Evolutionary conservation across 257 asterid genomes (phyloP).

Genomic region (Echites panduratus): DNA sequence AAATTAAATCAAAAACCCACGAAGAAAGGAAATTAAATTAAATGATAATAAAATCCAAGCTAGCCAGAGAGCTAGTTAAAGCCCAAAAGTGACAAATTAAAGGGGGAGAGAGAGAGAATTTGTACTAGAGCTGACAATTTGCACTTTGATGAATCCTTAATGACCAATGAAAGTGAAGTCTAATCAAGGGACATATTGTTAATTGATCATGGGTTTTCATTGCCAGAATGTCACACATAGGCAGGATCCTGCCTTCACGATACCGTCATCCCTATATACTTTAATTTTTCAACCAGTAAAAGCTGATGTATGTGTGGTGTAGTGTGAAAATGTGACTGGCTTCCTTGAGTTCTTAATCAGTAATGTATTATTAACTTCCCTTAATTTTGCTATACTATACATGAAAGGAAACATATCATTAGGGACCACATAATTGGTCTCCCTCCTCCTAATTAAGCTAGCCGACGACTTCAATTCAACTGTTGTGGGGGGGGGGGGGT

Average conservation of each 20-base stretch:
- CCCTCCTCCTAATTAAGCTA: slow-evolving; percentile 25
- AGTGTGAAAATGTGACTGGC: too few species aligned
- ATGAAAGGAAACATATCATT: slow-evolving; percentile 43
- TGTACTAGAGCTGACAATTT: not conserved
- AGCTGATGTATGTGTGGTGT: too few species aligned
- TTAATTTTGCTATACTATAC: slow-evolving; percentile 27
- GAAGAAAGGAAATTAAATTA: too few species aligned
- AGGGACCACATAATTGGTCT: slow-evolving; percentile 79
- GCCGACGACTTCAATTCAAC: too few species aligned
- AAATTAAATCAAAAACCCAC: too few species aligned
- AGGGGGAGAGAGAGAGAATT: too few species aligned
- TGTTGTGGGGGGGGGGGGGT: too few species aligned
- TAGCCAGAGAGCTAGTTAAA: not conserved
- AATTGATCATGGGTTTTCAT: slow-evolving; percentile 27
- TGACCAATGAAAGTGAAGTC: slow-evolving; percentile 34
- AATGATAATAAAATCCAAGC: slow-evolving; percentile 21
- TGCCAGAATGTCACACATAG: slow-evolving; percentile 36
- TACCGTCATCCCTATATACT: slow-evolving; percentile 28
- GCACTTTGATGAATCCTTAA: slow-evolving; percentile 18
- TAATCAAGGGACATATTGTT: slow-evolving; percentile 27
- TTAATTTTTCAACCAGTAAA: slow-evolving; percentile 11
- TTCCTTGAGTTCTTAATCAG: too few species aligned
- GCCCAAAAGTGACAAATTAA: slow-evolving; percentile 35
- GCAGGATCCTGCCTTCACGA: slow-evolving; percentile 49
- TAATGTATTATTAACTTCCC: too few species aligned